Evolutionary conservation across 257 asterid genomes (phyloP), one percentile per base, ranked within the genome.

Genomic region (Nemophila menziesii): DNA sequence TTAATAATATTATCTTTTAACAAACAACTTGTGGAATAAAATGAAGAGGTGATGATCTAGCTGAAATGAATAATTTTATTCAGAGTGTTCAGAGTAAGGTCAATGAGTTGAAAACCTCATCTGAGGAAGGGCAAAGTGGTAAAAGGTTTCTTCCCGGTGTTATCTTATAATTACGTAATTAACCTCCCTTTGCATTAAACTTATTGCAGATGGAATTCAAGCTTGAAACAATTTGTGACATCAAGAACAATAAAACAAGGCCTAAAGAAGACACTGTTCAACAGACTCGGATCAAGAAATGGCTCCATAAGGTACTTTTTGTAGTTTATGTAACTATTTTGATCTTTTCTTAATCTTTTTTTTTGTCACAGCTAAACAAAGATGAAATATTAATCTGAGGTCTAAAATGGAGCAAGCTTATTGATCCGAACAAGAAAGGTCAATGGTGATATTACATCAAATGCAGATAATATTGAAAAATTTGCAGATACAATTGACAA

Each of bases 271-370:
- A 79, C 23, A 67, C 79, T 16, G 54, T 71, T 45, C 94, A 74
- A 73, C 86, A 70, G 68, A 72, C 82, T 49, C 71, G 81, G 50
- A 68, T 81, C 48, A 85, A 77, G 73, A 81, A 85, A 66, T 85
- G 96, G 99, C 70, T 85, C 43, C 93, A 85, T 55, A 75, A 79
- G 96, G 99, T 79, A 40, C n/a, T n/a, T n/a, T n/a, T n/a, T n/a
- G n/a, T n/a, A n/a, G n/a, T n/a, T n/a, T n/a, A n/a, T 11, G 16
- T 37, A 3, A 12, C 15, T 37, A 6, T 12, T 37, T 37, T 11
- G 4, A 11, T 41, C 46, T 13, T 18, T 41, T 41, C 20, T 8
- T 47, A 22, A 11, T 53, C 33, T 43, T 24, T 33, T 20, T 27
- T 23, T 20, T 14, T 27, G 20, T 55, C 57, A 68, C 92, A 90